A percentile compares a stretch with the other conserved stretches of the same genome.
Conservation (phyloP, 2,329 filamentous ascomycete species). For the Penicillium sp. region DNA sequence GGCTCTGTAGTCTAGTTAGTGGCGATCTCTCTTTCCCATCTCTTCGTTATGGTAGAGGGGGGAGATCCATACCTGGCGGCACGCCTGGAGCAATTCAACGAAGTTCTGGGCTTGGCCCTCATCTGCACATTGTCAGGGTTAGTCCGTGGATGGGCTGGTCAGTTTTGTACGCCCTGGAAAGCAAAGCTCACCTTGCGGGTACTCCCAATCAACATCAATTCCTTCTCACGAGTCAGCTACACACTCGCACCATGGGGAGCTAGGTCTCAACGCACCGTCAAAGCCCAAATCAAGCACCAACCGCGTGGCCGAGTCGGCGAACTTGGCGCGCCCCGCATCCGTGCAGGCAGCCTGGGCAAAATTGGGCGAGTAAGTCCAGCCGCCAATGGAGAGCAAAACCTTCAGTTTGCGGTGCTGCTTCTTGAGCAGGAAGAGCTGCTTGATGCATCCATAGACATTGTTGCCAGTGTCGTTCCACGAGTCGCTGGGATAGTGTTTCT, state of each 20-base stretch:
- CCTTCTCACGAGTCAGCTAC: conserved; percentile 21
- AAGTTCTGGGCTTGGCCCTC: conserved; percentile 44
- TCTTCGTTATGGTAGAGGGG: not conserved
- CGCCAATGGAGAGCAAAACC: conserved; percentile 76
- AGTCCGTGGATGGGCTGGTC: not conserved
- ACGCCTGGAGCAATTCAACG: conserved; percentile 44
- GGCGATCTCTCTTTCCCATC: not conserved
- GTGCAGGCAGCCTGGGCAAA: conserved; percentile 67
- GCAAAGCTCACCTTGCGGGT: conserved; percentile 37
- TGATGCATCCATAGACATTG: conserved; percentile 74
- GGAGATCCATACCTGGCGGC: conserved; percentile 36
- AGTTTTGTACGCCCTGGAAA: not conserved
- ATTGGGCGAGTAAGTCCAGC: conserved; percentile 74
- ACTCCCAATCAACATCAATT: conserved; percentile 51
- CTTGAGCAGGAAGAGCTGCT: conserved; percentile 74
- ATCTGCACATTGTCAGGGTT: conserved; percentile 30
- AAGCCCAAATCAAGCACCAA: conserved; percentile 77
- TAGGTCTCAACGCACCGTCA: conserved; percentile 30
- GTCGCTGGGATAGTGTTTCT: conserved; percentile 68
- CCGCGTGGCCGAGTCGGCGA: conserved; percentile 67
- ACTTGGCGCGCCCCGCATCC: conserved; percentile 56
- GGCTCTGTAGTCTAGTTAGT: conserved; percentile 26
- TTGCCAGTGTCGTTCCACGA: conserved; percentile 64
- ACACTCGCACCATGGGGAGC: not conserved
- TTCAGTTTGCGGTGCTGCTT: conserved; percentile 74